Evolutionary conservation across 2,329 filamentous ascomycete genomes (phyloP).

Genomic region (Hypoxylon sp.): DNA sequence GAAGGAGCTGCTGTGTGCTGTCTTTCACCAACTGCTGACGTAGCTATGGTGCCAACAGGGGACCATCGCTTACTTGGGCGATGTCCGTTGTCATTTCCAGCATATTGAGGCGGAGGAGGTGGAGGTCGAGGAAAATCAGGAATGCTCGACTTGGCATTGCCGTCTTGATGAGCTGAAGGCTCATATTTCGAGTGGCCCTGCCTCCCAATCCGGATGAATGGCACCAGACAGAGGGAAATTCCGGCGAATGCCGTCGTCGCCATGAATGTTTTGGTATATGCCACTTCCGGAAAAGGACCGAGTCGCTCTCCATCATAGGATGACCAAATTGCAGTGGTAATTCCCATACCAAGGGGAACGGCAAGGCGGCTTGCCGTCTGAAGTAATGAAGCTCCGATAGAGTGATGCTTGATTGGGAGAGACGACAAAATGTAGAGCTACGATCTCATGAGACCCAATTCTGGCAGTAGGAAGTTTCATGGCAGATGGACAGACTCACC

Average conservation of each 20-base stretch:
- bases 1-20: conserved; percentile 45
- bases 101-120: conserved; percentile 12
- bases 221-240: conserved; percentile 49
- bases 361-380: conserved; percentile 51
- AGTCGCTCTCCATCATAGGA: conserved; percentile 46
- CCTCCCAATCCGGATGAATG: conserved; percentile 51
- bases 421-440: conserved; percentile 51
- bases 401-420: conserved; percentile 50
- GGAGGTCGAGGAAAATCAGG: conserved; percentile 13
- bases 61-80: conserved; percentile 52
- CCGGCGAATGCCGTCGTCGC: conserved; percentile 49
- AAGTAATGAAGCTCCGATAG: conserved; percentile 50
- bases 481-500: conserved; percentile 38
- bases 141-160: conserved; percentile 15
- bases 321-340: conserved; percentile 53
- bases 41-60: conserved; percentile 45
- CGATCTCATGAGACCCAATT: conserved; percentile 20
- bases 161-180: conserved; percentile 17
- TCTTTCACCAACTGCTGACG: conserved; percentile 31
- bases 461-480: background rate
- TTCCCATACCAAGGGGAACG: conserved; percentile 50
- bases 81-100: conserved; percentile 36
- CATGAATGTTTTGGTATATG: conserved; percentile 52
- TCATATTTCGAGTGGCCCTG: conserved; percentile 39
- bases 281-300: conserved; percentile 40